Evolutionary conservation across 108 stramenopile genomes (phyloP).

Genomic region (Conticribra guillardii): DNA sequence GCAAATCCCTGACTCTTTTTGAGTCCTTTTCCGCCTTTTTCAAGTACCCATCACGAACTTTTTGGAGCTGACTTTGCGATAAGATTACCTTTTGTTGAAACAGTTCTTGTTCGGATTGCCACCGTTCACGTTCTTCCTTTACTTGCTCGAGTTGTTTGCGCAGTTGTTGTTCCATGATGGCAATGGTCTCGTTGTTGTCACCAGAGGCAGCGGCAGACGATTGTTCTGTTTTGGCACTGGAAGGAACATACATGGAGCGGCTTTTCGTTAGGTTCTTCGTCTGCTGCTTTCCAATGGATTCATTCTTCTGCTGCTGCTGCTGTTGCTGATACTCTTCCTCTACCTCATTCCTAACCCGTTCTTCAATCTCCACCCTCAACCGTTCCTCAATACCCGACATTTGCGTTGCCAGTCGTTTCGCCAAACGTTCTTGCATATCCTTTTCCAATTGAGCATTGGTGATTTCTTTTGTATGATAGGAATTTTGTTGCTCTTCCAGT

Average conservation of each 20-base stretch:
- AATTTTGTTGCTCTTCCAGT: slow-evolving; percentile 7
- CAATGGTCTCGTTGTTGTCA: not conserved
- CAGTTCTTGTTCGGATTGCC: slow-evolving; percentile 36
- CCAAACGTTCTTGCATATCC: slow-evolving; percentile 41
- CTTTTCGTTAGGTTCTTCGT: not conserved
- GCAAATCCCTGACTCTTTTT: slow-evolving; percentile 25
- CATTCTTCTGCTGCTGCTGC: slow-evolving; percentile 9
- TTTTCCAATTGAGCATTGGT: slow-evolving; percentile 23
- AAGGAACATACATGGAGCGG: not conserved
- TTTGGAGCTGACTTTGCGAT: slow-evolving; percentile 28
- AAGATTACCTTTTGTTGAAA: slow-evolving; percentile 22
- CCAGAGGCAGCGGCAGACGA: not conserved
- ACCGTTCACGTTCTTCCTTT: slow-evolving; percentile 32
- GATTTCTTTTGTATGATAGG: slow-evolving; percentile 3
- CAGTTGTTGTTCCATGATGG: slow-evolving; percentile 17
- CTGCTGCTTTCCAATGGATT: not conserved
- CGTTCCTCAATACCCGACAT: slow-evolving; percentile 23
- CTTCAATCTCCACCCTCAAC: slow-evolving; percentile 16
- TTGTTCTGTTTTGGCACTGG: not conserved
- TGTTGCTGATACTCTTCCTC: slow-evolving; percentile 28
- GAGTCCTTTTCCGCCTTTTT: slow-evolving; percentile 35
- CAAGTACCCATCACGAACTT: slow-evolving; percentile 35
- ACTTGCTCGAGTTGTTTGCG: slow-evolving; percentile 32
- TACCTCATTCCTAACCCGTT: slow-evolving; percentile 28
- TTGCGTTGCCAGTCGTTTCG: slow-evolving; percentile 29